phyloP scores from a whole-genome alignment of 2,329 filamentous ascomycete species.

The Penicillium concentricum region DNA sequence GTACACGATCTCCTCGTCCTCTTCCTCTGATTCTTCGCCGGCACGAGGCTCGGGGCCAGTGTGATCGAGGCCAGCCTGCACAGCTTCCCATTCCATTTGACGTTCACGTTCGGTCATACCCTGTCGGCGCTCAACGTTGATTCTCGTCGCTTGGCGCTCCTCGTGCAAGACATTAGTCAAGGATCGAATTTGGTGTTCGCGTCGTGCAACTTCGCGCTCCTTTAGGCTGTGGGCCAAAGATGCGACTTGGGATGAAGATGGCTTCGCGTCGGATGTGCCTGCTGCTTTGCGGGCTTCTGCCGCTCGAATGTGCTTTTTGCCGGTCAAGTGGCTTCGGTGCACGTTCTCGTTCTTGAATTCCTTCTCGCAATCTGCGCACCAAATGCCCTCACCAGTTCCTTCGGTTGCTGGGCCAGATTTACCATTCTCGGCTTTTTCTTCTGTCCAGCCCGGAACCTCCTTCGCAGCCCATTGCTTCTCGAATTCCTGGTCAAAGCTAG shows the following conservation, averaged over 20 bases:
- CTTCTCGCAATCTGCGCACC: slow-evolving; percentile 90
- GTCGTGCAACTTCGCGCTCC: slow-evolving; percentile 84
- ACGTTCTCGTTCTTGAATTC: slow-evolving; percentile 95
- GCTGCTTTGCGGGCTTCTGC: slow-evolving; percentile 61
- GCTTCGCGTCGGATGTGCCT: slow-evolving; percentile 39
- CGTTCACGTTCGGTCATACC: slow-evolving; percentile 97
- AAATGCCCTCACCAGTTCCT: slow-evolving; percentile 67
- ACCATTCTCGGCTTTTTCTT: slow-evolving; percentile 49
- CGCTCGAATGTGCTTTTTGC: slow-evolving; percentile 89
- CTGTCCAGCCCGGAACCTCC: slow-evolving; percentile 74
- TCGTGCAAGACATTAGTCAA: slow-evolving; percentile 80
- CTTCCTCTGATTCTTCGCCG: slow-evolving; percentile 66
- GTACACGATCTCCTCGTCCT: slow-evolving; percentile 86
- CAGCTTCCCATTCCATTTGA: slow-evolving; percentile 85
- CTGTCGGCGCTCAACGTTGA: slow-evolving; percentile 94
- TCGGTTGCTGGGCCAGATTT: slow-evolving; percentile 49
- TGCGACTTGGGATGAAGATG: slow-evolving; percentile 20
- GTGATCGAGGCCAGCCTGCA: slow-evolving; percentile 63
- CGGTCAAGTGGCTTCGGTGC: slow-evolving; percentile 82
- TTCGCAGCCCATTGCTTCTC: slow-evolving; percentile 77
- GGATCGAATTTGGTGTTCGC: slow-evolving; percentile 79
- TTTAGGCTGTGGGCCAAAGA: slow-evolving; percentile 60
- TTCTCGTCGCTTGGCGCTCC: slow-evolving; percentile 82
- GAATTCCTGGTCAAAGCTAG: slow-evolving; percentile 78
- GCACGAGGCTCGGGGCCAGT: slow-evolving; percentile 34